Conservation (phyloP, 2,329 filamentous ascomycete species). For the Botryotinia calthae region DNA sequence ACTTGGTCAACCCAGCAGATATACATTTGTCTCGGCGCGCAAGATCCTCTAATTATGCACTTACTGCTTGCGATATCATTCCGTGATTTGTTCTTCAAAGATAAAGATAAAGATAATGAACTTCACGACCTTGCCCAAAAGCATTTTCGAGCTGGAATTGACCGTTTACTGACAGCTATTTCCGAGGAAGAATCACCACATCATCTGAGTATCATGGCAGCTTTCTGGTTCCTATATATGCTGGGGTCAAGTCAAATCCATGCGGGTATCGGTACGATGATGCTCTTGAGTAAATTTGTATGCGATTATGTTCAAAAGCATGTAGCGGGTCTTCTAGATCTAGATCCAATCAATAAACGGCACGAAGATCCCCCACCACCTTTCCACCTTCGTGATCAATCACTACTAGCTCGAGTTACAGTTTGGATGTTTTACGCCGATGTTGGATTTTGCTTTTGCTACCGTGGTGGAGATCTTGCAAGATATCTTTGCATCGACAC, state of each 20-base stretch:
- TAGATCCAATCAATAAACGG: not conserved
- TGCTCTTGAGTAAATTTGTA: slow-evolving; percentile 4
- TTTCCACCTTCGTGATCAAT: not conserved
- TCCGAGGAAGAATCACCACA: not conserved
- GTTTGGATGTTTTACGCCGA: slow-evolving; percentile 15
- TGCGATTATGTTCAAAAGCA: slow-evolving; percentile 12
- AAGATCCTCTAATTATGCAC: slow-evolving; percentile 18
- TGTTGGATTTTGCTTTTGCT: slow-evolving; percentile 15
- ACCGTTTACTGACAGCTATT: slow-evolving; percentile 3
- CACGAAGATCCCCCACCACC: not conserved
- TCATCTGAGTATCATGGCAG: slow-evolving; percentile 4
- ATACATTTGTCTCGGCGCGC: slow-evolving; percentile 5
- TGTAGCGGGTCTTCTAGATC: not conserved
- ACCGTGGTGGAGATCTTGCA: slow-evolving; percentile 12
- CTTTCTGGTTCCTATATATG: slow-evolving; percentile 19
- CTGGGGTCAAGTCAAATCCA: slow-evolving; percentile 5
- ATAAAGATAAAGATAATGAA: not conserved
- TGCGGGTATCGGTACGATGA: slow-evolving; percentile 9
- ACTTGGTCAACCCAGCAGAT: slow-evolving; percentile 11
- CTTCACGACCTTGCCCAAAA: slow-evolving; percentile 2
- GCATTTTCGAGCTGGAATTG: slow-evolving; percentile 14
- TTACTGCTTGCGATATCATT: slow-evolving; percentile 9
- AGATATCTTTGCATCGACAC: slow-evolving; percentile 7
- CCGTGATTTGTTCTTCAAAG: not conserved
- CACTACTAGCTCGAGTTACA: slow-evolving; percentile 5